Conservation (phyloP, 805 yeast genomes). For the Metschnikowia borealis region DNA sequence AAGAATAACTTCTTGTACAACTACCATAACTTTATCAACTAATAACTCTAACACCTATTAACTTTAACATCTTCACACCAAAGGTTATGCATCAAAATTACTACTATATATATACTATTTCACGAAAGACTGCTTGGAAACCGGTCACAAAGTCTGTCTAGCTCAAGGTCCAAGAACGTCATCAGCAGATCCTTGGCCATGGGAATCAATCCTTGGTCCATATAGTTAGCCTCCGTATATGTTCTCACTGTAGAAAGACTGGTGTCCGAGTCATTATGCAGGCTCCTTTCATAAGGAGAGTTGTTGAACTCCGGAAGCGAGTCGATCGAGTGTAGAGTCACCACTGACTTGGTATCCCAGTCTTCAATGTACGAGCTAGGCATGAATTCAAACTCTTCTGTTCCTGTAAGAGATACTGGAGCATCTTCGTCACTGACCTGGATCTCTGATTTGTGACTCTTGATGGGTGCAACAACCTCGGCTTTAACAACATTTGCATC, state of each 20-base stretch:
- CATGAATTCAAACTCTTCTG: slow-evolving; percentile 6
- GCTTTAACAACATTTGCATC: neutral
- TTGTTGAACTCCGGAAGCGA: slow-evolving; percentile 9
- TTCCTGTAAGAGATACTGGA: neutral
- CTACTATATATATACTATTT: neutral
- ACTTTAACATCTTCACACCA: neutral
- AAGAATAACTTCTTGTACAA: no score
- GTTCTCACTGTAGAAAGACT: slow-evolving; percentile 31
- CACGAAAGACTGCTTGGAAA: slow-evolving; percentile 4
- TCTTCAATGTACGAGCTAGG: neutral
- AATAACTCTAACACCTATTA: no score
- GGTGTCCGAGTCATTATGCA: slow-evolving; percentile 26
- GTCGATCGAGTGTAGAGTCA: slow-evolving; percentile 13
- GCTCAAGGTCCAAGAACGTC: slow-evolving; percentile 10
- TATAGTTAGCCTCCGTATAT: slow-evolving; percentile 13
- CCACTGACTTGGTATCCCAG: slow-evolving; percentile 6
- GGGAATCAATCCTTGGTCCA: neutral
- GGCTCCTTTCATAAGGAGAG: slow-evolving; percentile 9
- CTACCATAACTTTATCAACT: no score
- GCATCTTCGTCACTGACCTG: neutral
- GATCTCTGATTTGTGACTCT: neutral
- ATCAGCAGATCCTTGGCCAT: slow-evolving; percentile 13
- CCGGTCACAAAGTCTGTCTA: slow-evolving; percentile 14
- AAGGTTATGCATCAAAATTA: no score
- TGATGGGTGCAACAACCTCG: neutral